Conservation (phyloP, 2,329 filamentous ascomycete species). For the Mycosphaerella sp. region DNA sequence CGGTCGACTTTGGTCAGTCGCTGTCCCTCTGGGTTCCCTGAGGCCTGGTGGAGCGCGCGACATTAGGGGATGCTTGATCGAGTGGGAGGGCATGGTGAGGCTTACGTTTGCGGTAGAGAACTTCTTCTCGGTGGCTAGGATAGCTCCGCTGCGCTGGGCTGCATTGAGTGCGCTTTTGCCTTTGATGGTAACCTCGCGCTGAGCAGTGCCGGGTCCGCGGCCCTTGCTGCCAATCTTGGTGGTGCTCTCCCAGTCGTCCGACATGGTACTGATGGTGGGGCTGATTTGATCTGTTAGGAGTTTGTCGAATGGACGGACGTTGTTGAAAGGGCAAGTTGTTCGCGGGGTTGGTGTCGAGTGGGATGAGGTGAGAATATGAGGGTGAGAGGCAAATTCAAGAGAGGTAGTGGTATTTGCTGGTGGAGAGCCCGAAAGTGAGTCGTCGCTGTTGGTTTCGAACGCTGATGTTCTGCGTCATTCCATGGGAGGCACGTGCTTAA, state of each 20-base stretch:
- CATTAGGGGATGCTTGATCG: background rate
- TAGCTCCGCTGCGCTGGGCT: slow-evolving; percentile 69
- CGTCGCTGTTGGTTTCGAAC: background rate
- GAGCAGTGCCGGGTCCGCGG: slow-evolving; percentile 57
- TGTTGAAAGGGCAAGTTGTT: background rate
- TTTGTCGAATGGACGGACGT: background rate
- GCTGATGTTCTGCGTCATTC: background rate
- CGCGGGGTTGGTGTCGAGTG: background rate
- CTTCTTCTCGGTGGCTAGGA: slow-evolving; percentile 91
- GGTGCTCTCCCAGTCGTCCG: slow-evolving; percentile 71
- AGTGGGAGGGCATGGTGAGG: slow-evolving; percentile 20
- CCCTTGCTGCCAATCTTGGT: slow-evolving; percentile 92
- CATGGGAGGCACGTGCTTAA: background rate
- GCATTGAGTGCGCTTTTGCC: slow-evolving; percentile 82
- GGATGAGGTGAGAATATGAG: background rate
- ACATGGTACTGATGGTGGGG: slow-evolving; percentile 33
- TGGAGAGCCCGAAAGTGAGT: background rate
- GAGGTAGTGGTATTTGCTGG: background rate
- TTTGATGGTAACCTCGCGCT: slow-evolving; percentile 82
- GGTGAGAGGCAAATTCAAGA: background rate
- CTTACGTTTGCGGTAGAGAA: slow-evolving; percentile 72
- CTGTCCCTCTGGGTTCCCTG: slow-evolving; percentile 64
- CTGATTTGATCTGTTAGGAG: background rate
- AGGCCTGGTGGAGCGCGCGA: slow-evolving; percentile 22
- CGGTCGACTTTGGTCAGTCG: slow-evolving; percentile 97